These are phyloP conservation scores for Ambrosiella xylebori DNA, from an alignment of 2,329 filamentous ascomycete genomes.

Conservation along the genomic window DNA sequence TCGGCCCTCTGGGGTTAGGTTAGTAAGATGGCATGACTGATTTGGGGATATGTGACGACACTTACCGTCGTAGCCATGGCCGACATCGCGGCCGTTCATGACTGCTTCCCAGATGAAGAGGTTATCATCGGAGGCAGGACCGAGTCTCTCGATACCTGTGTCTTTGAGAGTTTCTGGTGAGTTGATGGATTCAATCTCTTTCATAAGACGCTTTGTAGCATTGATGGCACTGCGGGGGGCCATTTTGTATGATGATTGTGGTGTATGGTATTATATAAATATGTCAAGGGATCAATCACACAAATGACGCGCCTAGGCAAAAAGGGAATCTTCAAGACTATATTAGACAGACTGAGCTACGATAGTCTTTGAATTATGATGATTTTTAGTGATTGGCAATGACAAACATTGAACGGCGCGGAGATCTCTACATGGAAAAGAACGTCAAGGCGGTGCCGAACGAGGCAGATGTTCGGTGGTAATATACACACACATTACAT, in stretches of 20 bases:
- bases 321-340: no score
- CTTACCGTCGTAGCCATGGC: conserved; percentile 38
- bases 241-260: background rate
- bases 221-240: conserved; percentile 9
- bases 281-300: background rate
- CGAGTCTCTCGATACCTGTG: conserved; percentile 38
- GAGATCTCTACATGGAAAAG: background rate
- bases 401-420: no score
- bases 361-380: background rate
- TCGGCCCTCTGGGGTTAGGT: conserved; percentile 37
- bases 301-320: no score
- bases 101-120: conserved; percentile 42
- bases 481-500: background rate
- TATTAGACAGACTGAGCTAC: no score
- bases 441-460: background rate
- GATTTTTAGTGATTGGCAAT: background rate
- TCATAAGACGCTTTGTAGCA: conserved; percentile 39
- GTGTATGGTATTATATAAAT: background rate
- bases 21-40: background rate
- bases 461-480: background rate
- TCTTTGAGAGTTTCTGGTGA: conserved; percentile 20
- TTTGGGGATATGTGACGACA: background rate
- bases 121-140: conserved; percentile 35
- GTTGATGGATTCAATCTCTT: conserved; percentile 38
- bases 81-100: conserved; percentile 39